phyloP scores from a whole-genome alignment of 768 basidiomycete genomes.

The Suillus hirtellus region DNA sequence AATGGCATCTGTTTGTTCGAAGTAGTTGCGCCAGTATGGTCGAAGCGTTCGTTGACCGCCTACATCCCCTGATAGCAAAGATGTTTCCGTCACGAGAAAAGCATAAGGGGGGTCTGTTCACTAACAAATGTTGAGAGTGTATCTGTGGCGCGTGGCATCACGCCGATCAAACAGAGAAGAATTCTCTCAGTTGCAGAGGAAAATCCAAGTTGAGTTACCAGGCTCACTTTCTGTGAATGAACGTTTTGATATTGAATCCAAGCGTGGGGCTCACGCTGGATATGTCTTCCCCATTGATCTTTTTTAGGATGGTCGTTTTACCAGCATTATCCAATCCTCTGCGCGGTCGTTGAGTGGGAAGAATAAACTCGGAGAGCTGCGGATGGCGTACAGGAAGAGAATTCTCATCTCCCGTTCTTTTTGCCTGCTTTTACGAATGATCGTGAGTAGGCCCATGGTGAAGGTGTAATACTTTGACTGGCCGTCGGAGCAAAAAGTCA shows the following conservation, averaged over 20 bases:
- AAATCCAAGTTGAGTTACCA: conserved; percentile 23
- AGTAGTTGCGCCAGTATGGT: conserved; percentile 99
- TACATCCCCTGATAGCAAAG: conserved; percentile 88
- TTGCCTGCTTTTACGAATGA: conserved; percentile 93
- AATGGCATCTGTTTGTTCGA: conserved; percentile 96
- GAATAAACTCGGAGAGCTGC: conserved; percentile 12
- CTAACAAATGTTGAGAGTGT: conserved; percentile 46
- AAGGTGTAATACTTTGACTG: conserved; percentile 5
- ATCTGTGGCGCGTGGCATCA: conserved; percentile 29
- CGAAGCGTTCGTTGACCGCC: conserved; percentile 95
- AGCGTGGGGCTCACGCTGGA: conserved; percentile 86
- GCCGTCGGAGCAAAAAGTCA: conserved; percentile 3
- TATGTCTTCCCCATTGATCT: conserved; percentile 91
- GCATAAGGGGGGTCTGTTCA: conserved; percentile 11
- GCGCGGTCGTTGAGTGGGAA: conserved; percentile 22
- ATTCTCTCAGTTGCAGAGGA: conserved; percentile 19
- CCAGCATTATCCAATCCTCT: conserved; percentile 98
- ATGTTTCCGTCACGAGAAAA: conserved; percentile 59
- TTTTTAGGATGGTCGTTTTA: conserved; percentile 97
- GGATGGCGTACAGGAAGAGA: conserved; percentile 74
- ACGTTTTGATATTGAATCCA: conserved; percentile 99
- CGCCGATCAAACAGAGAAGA: conserved; percentile 27
- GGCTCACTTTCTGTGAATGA: conserved; percentile 82
- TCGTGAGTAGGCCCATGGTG: conserved; percentile 89
- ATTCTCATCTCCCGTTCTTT: conserved; percentile 98